Evolutionary conservation across 2,329 filamentous ascomycete genomes (phyloP).

Genomic region (Chaetomium sp.): DNA sequence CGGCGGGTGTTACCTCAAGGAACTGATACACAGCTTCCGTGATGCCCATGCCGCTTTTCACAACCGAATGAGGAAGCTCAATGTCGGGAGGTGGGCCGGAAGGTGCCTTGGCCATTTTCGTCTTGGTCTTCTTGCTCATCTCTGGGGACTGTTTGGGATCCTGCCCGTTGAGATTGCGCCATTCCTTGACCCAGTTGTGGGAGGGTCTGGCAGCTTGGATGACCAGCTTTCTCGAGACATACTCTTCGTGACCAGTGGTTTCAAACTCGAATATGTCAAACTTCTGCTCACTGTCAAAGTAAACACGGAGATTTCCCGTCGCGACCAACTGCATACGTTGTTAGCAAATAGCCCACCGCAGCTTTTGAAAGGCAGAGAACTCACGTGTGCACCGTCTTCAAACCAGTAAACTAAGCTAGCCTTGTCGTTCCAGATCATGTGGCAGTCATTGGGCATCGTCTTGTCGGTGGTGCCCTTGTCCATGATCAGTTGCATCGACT

Average conservation of each 20-base stretch:
- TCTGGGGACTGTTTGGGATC: conserved; percentile 57
- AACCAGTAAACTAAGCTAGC: conserved; percentile 88
- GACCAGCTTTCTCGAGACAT: conserved; percentile 62
- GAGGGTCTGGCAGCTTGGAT: conserved; percentile 55
- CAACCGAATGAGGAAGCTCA: conserved; percentile 51
- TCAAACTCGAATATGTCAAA: conserved; percentile 82
- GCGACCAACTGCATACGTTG: conserved; percentile 58
- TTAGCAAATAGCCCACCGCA: conserved; percentile 21
- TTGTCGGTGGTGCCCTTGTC: conserved; percentile 57
- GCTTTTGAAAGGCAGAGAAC: conserved; percentile 27
- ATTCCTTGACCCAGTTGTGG: conserved; percentile 61
- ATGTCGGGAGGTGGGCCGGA: conserved; percentile 53
- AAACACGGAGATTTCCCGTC: conserved; percentile 67
- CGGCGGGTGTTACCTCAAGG: conserved; percentile 45
- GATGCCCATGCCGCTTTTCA: conserved; percentile 52
- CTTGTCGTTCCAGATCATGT: conserved; percentile 68
- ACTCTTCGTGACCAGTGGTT: conserved; percentile 73
- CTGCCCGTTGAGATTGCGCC: conserved; percentile 51
- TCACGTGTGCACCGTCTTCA: conserved; percentile 72
- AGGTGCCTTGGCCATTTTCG: conserved; percentile 53
- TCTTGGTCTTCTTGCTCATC: conserved; percentile 61
- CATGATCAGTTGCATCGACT: conserved; percentile 77
- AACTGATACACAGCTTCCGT: conserved; percentile 57
- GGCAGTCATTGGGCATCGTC: conserved; percentile 54
- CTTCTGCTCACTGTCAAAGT: conserved; percentile 72